Evolutionary conservation across 768 basidiomycete species (phyloP).

Genomic region (Trametes sanguinea): DNA sequence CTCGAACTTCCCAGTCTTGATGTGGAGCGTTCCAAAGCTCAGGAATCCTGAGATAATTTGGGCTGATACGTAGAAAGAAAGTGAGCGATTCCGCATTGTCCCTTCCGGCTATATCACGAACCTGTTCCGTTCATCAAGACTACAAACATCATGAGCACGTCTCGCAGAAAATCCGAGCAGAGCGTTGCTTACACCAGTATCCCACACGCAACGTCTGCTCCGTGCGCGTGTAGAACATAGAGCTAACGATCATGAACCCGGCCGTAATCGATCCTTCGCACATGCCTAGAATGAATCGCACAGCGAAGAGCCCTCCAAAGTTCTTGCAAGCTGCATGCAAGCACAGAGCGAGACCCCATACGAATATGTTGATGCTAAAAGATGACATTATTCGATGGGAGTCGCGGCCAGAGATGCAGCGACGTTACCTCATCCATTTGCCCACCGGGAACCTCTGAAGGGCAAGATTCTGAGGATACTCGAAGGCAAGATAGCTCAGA

Average conservation of each 20-base stretch:
- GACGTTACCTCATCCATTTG: conserved; percentile 72
- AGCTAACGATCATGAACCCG: conserved; percentile 74
- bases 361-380: conserved; percentile 59
- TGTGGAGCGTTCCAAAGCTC: conserved; percentile 67
- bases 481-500: conserved; percentile 67
- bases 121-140: conserved; percentile 79
- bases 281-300: conserved; percentile 66
- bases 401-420: not conserved
- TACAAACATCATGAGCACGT: conserved; percentile 24
- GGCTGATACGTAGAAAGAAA: conserved; percentile 40
- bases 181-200: conserved; percentile 64
- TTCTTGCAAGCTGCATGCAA: conserved; percentile 71
- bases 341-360: conserved; percentile 64
- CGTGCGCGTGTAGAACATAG: conserved; percentile 76
- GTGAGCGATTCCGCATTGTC: not conserved
- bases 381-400: not conserved
- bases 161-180: too few species aligned
- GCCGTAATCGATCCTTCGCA: conserved; percentile 75
- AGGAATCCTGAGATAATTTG: conserved; percentile 72
- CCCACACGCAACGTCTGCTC: conserved; percentile 72
- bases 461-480: conserved; percentile 73
- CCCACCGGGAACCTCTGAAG: conserved; percentile 75
- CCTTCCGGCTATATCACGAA: conserved; percentile 26
- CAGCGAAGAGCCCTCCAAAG: conserved; percentile 64
- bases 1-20: conserved; percentile 53